Percentiles rank a stretch among this genome's conserved stretches.
Conservation (phyloP, 139 green algal genomes). For the Coelastrella sp. region DNA sequence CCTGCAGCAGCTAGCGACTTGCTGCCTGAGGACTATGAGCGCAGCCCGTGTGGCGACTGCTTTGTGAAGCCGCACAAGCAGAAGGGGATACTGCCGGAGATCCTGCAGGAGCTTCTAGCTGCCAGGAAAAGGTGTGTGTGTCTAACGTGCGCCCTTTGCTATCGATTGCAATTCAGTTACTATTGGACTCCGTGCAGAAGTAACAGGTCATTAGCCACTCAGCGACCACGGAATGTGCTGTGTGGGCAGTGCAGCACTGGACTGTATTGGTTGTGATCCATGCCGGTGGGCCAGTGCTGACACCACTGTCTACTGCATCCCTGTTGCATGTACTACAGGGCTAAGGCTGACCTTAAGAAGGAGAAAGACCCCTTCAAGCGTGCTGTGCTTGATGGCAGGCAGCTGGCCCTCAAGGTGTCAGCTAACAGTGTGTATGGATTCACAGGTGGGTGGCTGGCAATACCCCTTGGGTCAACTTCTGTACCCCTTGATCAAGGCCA, state of each 20-base stretch:
- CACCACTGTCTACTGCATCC: too few species aligned
- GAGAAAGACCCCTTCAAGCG: conserved; percentile 93
- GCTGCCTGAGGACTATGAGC: conserved; percentile 68
- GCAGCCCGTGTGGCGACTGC: conserved; percentile 84
- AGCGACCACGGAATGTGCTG: neutral
- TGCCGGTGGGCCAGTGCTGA: too few species aligned
- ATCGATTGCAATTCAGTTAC: too few species aligned
- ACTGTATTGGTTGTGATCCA: too few species aligned
- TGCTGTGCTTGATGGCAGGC: conserved; percentile 95
- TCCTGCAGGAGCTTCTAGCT: conserved; percentile 95
- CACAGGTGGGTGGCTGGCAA: conserved; percentile 63
- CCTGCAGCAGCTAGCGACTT: conserved; percentile 29
- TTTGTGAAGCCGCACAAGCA: conserved; percentile 83
- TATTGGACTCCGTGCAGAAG: too few species aligned
- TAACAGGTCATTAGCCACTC: neutral
- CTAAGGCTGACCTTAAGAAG: conserved; percentile 91
- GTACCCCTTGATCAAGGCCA: too few species aligned
- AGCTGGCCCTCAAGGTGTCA: conserved; percentile 97
- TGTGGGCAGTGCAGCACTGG: too few species aligned
- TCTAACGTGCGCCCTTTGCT: neutral
- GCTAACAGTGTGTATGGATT: conserved; percentile 99
- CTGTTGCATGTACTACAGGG: conserved; percentile 53
- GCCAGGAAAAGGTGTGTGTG: conserved; percentile 93
- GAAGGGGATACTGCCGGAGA: conserved; percentile 96
- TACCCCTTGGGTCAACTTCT: too few species aligned